phyloP scores from a whole-genome alignment of 2,329 filamentous ascomycete species.

The Bipolaris cookei region DNA sequence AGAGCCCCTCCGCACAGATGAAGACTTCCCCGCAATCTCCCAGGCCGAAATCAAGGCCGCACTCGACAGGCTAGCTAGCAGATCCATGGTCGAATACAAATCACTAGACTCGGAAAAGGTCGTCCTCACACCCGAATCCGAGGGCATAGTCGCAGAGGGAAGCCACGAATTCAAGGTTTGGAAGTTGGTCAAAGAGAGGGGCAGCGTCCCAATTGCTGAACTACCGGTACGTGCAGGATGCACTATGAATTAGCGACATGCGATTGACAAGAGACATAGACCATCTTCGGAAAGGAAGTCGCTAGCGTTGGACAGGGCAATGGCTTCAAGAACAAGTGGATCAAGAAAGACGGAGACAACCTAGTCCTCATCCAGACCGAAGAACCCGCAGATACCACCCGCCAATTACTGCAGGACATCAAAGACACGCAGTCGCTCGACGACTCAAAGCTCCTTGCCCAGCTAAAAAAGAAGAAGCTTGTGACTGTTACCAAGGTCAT shows the following conservation, averaged over 20 bases:
- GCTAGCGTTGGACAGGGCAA: constrained; percentile 91
- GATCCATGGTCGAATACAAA: constrained; percentile 87
- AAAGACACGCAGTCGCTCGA: constrained; percentile 70
- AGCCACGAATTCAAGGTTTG: constrained; percentile 61
- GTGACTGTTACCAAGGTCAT: constrained; percentile 83
- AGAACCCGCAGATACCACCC: constrained; percentile 79
- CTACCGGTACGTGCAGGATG: constrained; percentile 47
- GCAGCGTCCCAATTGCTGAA: constrained; percentile 56
- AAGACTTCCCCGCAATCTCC: constrained; percentile 55
- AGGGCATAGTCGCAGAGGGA: constrained; percentile 68
- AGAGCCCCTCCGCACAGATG: constrained; percentile 60
- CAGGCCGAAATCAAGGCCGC: constrained; percentile 75
- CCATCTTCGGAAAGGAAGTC: constrained; percentile 73
- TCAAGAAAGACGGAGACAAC: constrained; percentile 66
- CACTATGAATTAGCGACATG: not conserved
- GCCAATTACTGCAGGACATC: constrained; percentile 75
- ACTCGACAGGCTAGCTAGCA: constrained; percentile 81
- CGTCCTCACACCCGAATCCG: constrained; percentile 76
- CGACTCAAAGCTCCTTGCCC: constrained; percentile 77
- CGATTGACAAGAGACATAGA: constrained; percentile 49
- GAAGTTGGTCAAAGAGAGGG: constrained; percentile 55
- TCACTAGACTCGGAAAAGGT: constrained; percentile 81
- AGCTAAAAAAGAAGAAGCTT: constrained; percentile 92
- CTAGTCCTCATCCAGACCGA: constrained; percentile 64
- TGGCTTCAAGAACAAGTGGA: constrained; percentile 80